These are phyloP conservation scores for Podila epigama DNA, from an alignment of 192 early-diverging fungal species.

Conservation along the genomic window DNA sequence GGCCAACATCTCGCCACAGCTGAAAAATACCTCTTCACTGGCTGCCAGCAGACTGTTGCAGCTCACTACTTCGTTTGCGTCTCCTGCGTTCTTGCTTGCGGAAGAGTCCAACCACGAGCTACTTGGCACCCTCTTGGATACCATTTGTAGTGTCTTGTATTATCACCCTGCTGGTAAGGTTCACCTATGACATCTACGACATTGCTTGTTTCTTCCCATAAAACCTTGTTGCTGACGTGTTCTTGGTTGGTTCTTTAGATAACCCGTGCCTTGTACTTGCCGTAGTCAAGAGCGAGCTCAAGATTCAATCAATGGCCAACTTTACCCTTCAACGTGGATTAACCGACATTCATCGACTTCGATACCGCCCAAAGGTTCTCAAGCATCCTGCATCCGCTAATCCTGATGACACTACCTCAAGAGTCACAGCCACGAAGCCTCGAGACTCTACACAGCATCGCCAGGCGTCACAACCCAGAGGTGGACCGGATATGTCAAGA, in stretches of 20 bases:
- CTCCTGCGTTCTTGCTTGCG: slow-evolving; percentile 80
- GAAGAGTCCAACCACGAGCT: slow-evolving; percentile 80
- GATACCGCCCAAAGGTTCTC: slow-evolving; percentile 53
- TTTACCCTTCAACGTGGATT: slow-evolving; percentile 74
- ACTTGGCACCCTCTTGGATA: slow-evolving; percentile 79
- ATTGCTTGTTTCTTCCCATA: not conserved
- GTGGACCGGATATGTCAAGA: no score
- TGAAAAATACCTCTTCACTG: slow-evolving; percentile 75
- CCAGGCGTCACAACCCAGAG: not conserved
- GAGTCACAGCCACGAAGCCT: slow-evolving; percentile 1
- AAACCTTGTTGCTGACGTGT: no score
- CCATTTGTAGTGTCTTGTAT: slow-evolving; percentile 84
- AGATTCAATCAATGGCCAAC: slow-evolving; percentile 69
- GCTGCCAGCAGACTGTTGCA: slow-evolving; percentile 77
- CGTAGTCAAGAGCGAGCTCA: slow-evolving; percentile 75
- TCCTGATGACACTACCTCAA: slow-evolving; percentile 4
- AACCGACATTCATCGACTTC: slow-evolving; percentile 63
- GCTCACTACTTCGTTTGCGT: slow-evolving; percentile 79
- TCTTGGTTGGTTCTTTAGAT: no score
- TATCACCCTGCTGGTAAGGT: slow-evolving; percentile 77
- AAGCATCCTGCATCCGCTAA: slow-evolving; percentile 5
- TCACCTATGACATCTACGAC: not conserved
- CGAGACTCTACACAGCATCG: not conserved
- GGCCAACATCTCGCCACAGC: slow-evolving; percentile 82
- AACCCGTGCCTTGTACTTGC: slow-evolving; percentile 86